phyloP scores from a whole-genome alignment of 1,284 basidiomycete species.

The Fomitopsis schrenkii region DNA sequence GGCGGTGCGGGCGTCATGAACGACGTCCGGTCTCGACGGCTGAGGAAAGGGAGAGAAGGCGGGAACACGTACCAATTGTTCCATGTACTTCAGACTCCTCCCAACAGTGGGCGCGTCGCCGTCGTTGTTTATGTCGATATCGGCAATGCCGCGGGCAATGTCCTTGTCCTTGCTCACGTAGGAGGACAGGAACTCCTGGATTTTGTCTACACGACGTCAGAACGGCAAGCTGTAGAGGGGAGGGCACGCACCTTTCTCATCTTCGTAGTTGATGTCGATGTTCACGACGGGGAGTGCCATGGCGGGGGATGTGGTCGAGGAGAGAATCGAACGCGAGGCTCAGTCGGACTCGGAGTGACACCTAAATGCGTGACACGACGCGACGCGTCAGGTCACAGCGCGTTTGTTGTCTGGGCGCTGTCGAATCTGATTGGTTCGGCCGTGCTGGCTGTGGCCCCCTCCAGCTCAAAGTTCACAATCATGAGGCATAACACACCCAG shows the following conservation, averaged over 20 bases:
- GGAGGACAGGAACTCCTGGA: constrained; percentile 64
- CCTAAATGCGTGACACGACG: constrained; percentile 9
- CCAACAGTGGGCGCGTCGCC: constrained; percentile 37
- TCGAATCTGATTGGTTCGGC: no score
- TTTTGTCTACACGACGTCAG: constrained; percentile 46
- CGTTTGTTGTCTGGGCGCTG: not conserved
- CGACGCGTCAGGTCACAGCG: constrained; percentile 14
- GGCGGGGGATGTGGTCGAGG: constrained; percentile 8
- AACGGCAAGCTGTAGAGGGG: not conserved
- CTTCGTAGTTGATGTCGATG: constrained; percentile 45
- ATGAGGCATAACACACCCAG: no score
- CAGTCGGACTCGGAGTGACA: not conserved
- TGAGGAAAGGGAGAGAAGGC: constrained; percentile 8
- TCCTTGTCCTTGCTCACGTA: constrained; percentile 67
- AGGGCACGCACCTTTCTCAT: constrained; percentile 33
- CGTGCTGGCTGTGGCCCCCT: no score
- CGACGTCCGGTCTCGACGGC: not conserved
- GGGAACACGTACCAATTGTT: constrained; percentile 66
- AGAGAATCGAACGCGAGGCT: not conserved
- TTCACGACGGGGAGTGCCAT: constrained; percentile 50
- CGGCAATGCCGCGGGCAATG: constrained; percentile 63
- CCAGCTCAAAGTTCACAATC: no score
- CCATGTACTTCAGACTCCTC: constrained; percentile 79
- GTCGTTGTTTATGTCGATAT: constrained; percentile 63
- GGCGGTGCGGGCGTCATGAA: not conserved